Conservation (phyloP, 2,329 filamentous ascomycete genomes). For the Botrytis galanthina region DNA sequence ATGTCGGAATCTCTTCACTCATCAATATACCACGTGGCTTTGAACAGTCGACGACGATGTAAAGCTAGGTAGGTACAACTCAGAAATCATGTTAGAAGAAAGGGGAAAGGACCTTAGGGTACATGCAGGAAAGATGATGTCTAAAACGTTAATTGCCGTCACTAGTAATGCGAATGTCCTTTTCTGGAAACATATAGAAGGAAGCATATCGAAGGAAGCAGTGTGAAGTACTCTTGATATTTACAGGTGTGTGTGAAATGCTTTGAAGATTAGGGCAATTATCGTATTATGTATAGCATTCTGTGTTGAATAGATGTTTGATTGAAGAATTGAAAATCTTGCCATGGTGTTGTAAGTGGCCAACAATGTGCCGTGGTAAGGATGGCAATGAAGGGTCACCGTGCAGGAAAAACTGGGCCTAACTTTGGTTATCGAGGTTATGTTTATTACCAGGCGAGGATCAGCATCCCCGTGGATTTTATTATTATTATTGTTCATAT, state of each 20-base stretch:
- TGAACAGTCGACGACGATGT: background rate
- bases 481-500: background rate
- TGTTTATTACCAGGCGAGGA: background rate
- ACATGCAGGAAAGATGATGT: slow-evolving; percentile 4
- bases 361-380: background rate
- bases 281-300: background rate
- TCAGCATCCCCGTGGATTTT: background rate
- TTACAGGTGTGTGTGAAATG: background rate
- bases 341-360: background rate
- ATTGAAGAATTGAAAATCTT: background rate
- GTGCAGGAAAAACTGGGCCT: background rate
- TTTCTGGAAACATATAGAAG: background rate
- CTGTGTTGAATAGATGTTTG: background rate
- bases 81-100: background rate
- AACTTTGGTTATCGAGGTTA: no score
- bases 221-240: background rate
- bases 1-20: background rate
- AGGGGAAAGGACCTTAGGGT: background rate
- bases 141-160: background rate
- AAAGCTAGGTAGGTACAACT: background rate
- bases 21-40: background rate
- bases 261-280: background rate
- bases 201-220: background rate
- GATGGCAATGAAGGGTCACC: background rate
- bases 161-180: background rate